Evolutionary conservation across 2,329 filamentous ascomycete genomes (phyloP).

Genomic region (Metarhizium guizhouense): DNA sequence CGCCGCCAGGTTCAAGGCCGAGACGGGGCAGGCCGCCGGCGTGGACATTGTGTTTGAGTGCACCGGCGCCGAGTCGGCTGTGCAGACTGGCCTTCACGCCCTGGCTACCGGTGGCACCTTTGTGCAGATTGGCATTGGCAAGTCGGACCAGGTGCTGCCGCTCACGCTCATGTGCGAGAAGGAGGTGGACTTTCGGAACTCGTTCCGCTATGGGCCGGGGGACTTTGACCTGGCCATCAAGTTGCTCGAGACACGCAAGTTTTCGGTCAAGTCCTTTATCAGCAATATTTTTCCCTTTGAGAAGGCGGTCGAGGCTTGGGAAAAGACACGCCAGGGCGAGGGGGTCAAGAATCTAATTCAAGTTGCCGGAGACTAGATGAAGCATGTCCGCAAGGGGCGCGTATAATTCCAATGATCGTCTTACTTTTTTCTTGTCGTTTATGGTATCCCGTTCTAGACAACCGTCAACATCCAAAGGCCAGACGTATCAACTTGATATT

Average conservation of each 20-base stretch:
- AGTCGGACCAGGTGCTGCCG: slow-evolving; percentile 45
- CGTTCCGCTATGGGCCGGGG: slow-evolving; percentile 36
- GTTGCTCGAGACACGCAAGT: slow-evolving; percentile 1
- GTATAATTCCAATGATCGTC: too few species aligned
- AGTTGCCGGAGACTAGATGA: slow-evolving; percentile 3
- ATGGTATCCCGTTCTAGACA: too few species aligned
- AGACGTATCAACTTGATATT: too few species aligned
- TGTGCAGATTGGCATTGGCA: slow-evolving; percentile 33
- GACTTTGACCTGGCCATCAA: slow-evolving; percentile 14
- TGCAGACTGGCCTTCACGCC: slow-evolving; percentile 10
- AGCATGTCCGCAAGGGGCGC: too few species aligned
- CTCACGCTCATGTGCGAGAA: slow-evolving; percentile 26
- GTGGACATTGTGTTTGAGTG: slow-evolving; percentile 12
- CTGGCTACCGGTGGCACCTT: slow-evolving; percentile 43
- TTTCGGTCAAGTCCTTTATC: slow-evolving; percentile 3
- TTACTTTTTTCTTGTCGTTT: too few species aligned
- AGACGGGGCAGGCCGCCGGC: not conserved
- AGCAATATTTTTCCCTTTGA: slow-evolving; percentile 9
- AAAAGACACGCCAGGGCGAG: slow-evolving; percentile 9
- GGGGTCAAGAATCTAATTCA: slow-evolving; percentile 14
- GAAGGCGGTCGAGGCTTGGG: slow-evolving; percentile 10
- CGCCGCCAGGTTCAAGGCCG: slow-evolving; percentile 5
- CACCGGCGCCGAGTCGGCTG: slow-evolving; percentile 11
- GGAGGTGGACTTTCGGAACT: slow-evolving; percentile 38
- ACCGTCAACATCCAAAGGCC: too few species aligned